These are phyloP conservation scores for Echites panduratus DNA, from an alignment of 257 asterid species.

Conservation along the genomic window DNA sequence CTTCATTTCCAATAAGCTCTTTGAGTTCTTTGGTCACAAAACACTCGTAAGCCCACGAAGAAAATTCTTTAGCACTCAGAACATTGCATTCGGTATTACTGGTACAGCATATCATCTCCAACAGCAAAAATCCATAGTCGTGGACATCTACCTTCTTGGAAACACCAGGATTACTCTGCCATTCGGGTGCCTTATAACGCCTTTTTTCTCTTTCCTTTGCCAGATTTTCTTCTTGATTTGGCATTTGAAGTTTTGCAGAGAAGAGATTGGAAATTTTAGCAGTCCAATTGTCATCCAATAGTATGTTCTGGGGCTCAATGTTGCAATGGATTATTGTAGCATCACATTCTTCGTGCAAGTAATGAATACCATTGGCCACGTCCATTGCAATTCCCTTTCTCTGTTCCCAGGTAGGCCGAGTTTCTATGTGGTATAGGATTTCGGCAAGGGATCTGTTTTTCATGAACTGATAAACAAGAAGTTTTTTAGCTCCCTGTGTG, in stretches of 20 bases:
- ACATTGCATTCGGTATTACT: slow-evolving; percentile 16
- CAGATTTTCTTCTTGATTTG: slow-evolving; percentile 18
- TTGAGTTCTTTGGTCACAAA: slow-evolving; percentile 14
- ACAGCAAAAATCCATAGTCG: slow-evolving; percentile 22
- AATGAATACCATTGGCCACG: slow-evolving; percentile 21
- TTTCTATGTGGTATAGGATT: slow-evolving; percentile 14
- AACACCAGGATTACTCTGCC: slow-evolving; percentile 10
- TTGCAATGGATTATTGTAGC: slow-evolving; percentile 22
- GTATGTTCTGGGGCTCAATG: slow-evolving; percentile 21
- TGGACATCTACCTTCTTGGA: slow-evolving; percentile 28
- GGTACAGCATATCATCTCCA: slow-evolving; percentile 25
- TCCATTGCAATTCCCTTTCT: slow-evolving; percentile 20
- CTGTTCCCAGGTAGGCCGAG: slow-evolving; percentile 14
- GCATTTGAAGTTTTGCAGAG: slow-evolving; percentile 19
- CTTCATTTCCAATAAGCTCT: slow-evolving; percentile 19
- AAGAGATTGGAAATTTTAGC: slow-evolving; percentile 24
- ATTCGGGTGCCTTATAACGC: slow-evolving; percentile 28
- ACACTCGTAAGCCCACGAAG: slow-evolving; percentile 18
- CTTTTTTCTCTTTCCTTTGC: slow-evolving; percentile 9
- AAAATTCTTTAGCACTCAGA: slow-evolving; percentile 13
- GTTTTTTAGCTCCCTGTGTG: slow-evolving; percentile 20
- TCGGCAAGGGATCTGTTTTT: slow-evolving; percentile 23
- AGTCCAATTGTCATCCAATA: slow-evolving; percentile 17
- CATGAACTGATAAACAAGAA: slow-evolving; percentile 29
- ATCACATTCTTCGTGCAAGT: slow-evolving; percentile 30